These are phyloP conservation scores for Rhodomyrtus psidioides DNA, from an alignment of 441 rosid species.

Conservation along the genomic window DNA sequence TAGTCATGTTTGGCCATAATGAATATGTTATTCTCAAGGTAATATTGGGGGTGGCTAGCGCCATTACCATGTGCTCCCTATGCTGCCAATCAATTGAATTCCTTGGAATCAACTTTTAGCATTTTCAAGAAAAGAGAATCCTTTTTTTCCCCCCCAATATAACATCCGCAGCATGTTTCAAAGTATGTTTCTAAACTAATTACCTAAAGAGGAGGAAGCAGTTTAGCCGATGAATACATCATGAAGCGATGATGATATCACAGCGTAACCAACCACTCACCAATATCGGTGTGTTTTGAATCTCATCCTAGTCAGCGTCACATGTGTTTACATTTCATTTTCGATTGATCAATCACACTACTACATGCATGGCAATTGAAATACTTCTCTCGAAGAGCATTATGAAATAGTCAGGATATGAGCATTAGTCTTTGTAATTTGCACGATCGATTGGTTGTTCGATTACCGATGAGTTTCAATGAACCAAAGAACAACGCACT, in stretches of 20 bases:
- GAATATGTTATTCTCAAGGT: background rate
- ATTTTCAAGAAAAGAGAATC: background rate
- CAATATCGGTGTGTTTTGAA: accelerated
- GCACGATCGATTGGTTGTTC: too few relatives aligned
- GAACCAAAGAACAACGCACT: too few relatives aligned
- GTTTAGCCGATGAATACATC: background rate
- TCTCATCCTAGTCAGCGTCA: background rate
- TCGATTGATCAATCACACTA: background rate
- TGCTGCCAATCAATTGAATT: background rate
- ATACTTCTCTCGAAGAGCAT: background rate
- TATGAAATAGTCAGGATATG: accelerated
- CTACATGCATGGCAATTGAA: background rate
- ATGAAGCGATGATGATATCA: background rate
- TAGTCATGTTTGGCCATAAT: background rate
- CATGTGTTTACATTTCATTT: background rate
- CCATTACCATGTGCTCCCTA: background rate
- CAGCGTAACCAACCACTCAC: background rate
- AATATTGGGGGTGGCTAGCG: background rate
- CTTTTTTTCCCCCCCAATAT: too few relatives aligned
- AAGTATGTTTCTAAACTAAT: background rate
- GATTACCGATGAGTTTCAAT: too few relatives aligned
- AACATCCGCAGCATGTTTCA: background rate
- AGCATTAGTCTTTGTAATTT: background rate
- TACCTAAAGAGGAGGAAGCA: background rate
- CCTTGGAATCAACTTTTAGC: background rate